phyloP scores from a whole-genome alignment of 495 filamentous ascomycete species.

The Thozetella sp. region DNA sequence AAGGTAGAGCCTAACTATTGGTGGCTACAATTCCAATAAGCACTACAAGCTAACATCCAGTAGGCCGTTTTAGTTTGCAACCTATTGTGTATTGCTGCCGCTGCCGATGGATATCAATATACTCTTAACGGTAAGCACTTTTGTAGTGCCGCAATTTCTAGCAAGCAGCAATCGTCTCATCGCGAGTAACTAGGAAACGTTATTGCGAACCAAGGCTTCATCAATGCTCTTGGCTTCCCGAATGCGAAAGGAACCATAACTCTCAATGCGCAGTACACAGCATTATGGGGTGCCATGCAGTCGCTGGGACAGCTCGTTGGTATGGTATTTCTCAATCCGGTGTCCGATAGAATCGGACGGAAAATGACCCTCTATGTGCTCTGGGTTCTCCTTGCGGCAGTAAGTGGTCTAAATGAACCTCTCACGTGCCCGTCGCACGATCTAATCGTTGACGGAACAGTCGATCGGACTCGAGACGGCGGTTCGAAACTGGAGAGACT shows the following conservation, averaged over 20 bases:
- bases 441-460: not conserved
- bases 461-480: slow-evolving; percentile 4
- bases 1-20: not conserved
- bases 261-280: slow-evolving; percentile 9
- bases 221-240: slow-evolving; percentile 6
- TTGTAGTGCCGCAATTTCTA: too few species aligned
- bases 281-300: slow-evolving; percentile 9
- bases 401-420: not conserved
- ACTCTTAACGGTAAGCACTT: slow-evolving; percentile 7
- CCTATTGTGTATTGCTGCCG: slow-evolving; percentile 8
- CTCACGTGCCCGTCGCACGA: not conserved
- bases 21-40: too few species aligned
- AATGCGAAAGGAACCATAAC: slow-evolving; percentile 5
- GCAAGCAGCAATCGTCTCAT: too few species aligned
- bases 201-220: slow-evolving; percentile 12
- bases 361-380: slow-evolving; percentile 9
- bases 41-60: too few species aligned
- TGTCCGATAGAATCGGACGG: slow-evolving; percentile 9
- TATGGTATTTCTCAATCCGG: slow-evolving; percentile 8
- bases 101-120: slow-evolving; percentile 8
- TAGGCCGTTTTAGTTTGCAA: slow-evolving; percentile 8
- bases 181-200: not conserved
- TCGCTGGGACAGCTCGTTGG: slow-evolving; percentile 11
- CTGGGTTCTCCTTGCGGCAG: slow-evolving; percentile 6
- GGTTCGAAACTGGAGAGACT: slow-evolving; percentile 8